These are phyloP conservation scores for Tardiomyces blankii DNA, from an alignment of 1,139 yeast genomes.

Conservation along the genomic window DNA sequence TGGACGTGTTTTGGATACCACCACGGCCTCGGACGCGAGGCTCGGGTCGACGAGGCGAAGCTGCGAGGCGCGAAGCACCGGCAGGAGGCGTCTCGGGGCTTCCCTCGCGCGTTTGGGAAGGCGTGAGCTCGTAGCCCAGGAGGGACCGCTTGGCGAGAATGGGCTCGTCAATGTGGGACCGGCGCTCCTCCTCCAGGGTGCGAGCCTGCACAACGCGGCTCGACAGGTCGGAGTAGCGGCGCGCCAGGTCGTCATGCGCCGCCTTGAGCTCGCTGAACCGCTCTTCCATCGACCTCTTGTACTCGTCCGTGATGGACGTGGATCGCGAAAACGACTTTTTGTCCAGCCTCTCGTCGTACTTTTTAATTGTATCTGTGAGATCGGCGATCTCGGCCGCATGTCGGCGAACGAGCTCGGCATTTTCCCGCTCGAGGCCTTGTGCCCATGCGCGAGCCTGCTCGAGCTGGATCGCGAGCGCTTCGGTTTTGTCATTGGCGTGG, in stretches of 20 bases:
- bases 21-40: constrained; percentile 23
- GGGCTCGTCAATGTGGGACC: not conserved
- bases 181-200: not conserved
- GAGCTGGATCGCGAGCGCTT: constrained; percentile 8
- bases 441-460: constrained; percentile 6
- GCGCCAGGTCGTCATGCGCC: constrained; percentile 15
- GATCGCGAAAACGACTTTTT: constrained; percentile 6
- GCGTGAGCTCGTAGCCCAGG: constrained; percentile 11
- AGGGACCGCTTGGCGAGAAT: constrained; percentile 8
- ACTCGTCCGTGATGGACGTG: constrained; percentile 10
- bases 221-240: constrained; percentile 10
- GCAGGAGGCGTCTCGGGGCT: constrained; percentile 11
- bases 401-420: constrained; percentile 1
- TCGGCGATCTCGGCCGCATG: constrained; percentile 10
- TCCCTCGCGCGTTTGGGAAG: constrained; percentile 12
- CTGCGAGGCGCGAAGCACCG: constrained; percentile 4
- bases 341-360: constrained; percentile 7
- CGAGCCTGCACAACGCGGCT: not conserved
- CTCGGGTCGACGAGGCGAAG: constrained; percentile 4
- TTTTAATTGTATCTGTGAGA: constrained; percentile 4
- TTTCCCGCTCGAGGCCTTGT: constrained; percentile 1
- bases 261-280: constrained; percentile 13
- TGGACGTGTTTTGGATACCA: constrained; percentile 21
- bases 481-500: constrained; percentile 12
- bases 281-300: constrained; percentile 11